These are phyloP conservation scores for Yarrowia yakushimensis DNA, from an alignment of 805 yeast species.

Conservation along the genomic window DNA sequence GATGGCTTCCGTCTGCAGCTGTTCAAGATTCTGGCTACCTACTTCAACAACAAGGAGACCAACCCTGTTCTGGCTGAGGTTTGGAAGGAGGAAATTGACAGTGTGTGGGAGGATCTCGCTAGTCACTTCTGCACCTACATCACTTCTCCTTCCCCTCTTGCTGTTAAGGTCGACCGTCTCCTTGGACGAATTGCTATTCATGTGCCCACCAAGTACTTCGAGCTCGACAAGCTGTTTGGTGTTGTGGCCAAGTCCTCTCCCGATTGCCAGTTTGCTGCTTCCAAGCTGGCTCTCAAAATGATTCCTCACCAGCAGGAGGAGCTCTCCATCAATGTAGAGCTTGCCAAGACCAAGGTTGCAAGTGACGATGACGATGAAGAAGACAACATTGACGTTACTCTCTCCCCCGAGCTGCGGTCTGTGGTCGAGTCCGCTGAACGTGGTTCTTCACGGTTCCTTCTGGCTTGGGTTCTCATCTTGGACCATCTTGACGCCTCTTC, in stretches of 20 bases:
- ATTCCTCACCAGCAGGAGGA: constrained; percentile 30
- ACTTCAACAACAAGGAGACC: constrained; percentile 24
- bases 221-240: background rate
- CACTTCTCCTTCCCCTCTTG: constrained; percentile 13
- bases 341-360: constrained; percentile 39
- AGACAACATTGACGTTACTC: constrained; percentile 29
- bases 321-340: constrained; percentile 41
- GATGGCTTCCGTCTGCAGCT: constrained; percentile 20
- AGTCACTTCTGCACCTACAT: constrained; percentile 1
- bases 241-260: constrained; percentile 12
- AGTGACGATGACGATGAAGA: constrained; percentile 32
- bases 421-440: constrained; percentile 7
- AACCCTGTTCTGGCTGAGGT: constrained; percentile 6
- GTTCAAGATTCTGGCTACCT: constrained; percentile 19
- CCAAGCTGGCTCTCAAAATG: constrained; percentile 29
- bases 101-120: constrained; percentile 21
- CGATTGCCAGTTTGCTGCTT: constrained; percentile 26
- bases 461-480: constrained; percentile 8
- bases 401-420: constrained; percentile 19
- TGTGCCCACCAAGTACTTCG: constrained; percentile 3
- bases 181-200: constrained; percentile 14
- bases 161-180: constrained; percentile 19
- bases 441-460: constrained; percentile 17
- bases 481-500: constrained; percentile 19
- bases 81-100: constrained; percentile 18